A percentile compares a stretch with the other conserved stretches of the same genome.
These are phyloP conservation scores for Sphagnurus paluster DNA, from an alignment of 1,284 basidiomycete species.

Conservation along the genomic window DNA sequence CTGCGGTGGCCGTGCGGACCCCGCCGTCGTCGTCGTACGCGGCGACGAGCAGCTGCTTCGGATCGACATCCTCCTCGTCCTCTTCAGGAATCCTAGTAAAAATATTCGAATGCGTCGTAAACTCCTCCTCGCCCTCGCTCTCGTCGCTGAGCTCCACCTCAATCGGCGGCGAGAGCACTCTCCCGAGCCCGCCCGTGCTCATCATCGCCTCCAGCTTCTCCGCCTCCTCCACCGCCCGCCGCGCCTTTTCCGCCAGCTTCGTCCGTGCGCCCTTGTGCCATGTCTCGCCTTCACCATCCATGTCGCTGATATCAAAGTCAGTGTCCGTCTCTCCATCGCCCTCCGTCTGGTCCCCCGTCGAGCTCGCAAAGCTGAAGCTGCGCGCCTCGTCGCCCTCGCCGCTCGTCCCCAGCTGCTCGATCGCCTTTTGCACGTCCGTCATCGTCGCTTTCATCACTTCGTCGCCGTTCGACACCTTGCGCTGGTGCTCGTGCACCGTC, in stretches of 20 bases:
- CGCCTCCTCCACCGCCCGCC: constrained; percentile 57
- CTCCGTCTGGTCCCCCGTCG: constrained; percentile 55
- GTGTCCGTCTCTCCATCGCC: constrained; percentile 57
- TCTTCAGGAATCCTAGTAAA: constrained; percentile 61
- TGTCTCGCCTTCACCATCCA: constrained; percentile 47
- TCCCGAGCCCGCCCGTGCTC: constrained; percentile 26
- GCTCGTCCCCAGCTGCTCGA: constrained; percentile 66
- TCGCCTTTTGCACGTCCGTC: constrained; percentile 86
- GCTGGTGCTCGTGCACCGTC: constrained; percentile 8
- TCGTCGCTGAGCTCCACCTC: constrained; percentile 80
- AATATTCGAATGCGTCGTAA: constrained; percentile 28
- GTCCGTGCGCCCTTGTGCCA: constrained; percentile 69
- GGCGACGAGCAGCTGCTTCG: too few relatives aligned
- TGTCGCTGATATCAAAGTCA: constrained; percentile 49
- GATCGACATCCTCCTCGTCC: constrained; percentile 62
- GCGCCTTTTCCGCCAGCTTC: constrained; percentile 76
- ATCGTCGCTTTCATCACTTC: constrained; percentile 83
- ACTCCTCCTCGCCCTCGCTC: constrained; percentile 65
- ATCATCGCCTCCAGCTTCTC: constrained; percentile 49
- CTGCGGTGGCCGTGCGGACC: too few relatives aligned
- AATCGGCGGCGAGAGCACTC: constrained; percentile 60
- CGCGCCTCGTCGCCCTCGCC: constrained; percentile 56
- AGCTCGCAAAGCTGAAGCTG: constrained; percentile 75
- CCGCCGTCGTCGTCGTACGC: too few relatives aligned
- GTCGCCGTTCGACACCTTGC: constrained; percentile 29